Evolutionary conservation across 208 protist genomes (phyloP).

Genomic region (Vickermania ingenoplastis): DNA sequence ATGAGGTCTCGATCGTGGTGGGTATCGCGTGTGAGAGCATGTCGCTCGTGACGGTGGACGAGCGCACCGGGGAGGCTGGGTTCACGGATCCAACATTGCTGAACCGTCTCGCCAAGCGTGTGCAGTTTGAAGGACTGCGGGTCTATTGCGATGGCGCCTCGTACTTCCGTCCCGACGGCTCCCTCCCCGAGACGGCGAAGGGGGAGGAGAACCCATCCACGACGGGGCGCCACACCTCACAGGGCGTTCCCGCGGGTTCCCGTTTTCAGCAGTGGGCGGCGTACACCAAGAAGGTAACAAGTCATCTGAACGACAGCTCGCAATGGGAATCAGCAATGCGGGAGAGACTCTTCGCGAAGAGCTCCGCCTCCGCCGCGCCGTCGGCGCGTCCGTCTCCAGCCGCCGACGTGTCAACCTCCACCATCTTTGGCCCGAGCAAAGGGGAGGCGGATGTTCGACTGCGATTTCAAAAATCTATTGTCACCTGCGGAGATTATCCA

Average conservation of each 20-base stretch:
- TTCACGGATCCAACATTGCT: constrained; percentile 63
- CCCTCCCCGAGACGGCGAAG: constrained; percentile 6
- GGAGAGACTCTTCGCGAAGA: too few species aligned
- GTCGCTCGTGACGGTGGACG: constrained; percentile 67
- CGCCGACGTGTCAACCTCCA: too few species aligned
- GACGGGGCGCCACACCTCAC: too few species aligned
- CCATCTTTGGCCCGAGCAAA: constrained; percentile 67
- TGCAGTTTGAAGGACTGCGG: constrained; percentile 65
- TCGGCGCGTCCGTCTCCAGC: too few species aligned
- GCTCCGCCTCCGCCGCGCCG: too few species aligned
- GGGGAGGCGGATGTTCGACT: constrained; percentile 49
- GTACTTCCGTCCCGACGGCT: constrained; percentile 6
- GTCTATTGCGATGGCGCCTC: constrained; percentile 72
- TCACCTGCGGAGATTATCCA: constrained; percentile 20
- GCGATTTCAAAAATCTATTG: constrained; percentile 44
- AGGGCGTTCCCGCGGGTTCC: too few species aligned
- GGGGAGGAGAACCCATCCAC: constrained; percentile 26
- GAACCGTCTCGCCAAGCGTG: constrained; percentile 54
- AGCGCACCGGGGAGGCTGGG: constrained; percentile 41
- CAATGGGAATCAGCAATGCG: too few species aligned
- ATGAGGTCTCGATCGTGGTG: constrained; percentile 35
- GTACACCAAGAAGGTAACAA: too few species aligned
- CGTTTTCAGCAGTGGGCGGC: too few species aligned
- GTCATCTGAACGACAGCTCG: too few species aligned
- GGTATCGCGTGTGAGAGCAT: constrained; percentile 23